phyloP scores from a whole-genome alignment of 176 grass and related monocot genomes.

The Microstegium vimineum region DNA sequence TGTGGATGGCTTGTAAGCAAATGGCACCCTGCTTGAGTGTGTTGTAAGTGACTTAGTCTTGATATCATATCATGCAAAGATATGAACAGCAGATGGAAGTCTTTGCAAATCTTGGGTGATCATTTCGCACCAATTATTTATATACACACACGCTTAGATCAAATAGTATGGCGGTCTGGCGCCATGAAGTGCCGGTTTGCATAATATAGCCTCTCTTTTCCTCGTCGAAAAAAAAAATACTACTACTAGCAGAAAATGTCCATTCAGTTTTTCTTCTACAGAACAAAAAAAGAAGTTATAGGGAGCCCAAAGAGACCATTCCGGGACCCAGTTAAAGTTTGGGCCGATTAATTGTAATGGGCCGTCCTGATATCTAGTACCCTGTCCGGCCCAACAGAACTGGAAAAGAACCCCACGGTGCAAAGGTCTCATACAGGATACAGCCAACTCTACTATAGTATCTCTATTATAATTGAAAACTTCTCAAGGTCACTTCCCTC shows the following conservation, averaged over 20 bases:
- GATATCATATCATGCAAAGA: background rate
- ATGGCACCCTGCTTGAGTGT: conserved; percentile 14
- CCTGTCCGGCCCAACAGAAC: background rate
- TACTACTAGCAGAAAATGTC: no score
- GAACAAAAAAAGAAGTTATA: no score
- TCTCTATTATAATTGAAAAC: no score
- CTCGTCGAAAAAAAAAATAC: no score
- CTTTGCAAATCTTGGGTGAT: background rate
- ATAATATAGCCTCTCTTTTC: no score
- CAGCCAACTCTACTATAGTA: no score
- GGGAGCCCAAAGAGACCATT: no score
- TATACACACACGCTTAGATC: no score
- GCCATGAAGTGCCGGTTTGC: no score
- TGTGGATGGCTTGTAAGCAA: conserved; percentile 1
- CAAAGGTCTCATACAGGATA: background rate
- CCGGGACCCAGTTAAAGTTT: background rate
- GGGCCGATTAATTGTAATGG: background rate
- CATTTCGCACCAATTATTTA: background rate
- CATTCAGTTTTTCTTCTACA: no score
- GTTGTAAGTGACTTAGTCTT: conserved; percentile 21
- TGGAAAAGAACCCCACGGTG: background rate
- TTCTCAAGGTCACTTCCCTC: no score
- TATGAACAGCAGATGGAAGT: background rate
- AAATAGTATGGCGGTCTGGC: no score
- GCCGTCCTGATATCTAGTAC: background rate